phyloP scores from a whole-genome alignment of 257 asterid species.

The Voacanga thouarsii region DNA sequence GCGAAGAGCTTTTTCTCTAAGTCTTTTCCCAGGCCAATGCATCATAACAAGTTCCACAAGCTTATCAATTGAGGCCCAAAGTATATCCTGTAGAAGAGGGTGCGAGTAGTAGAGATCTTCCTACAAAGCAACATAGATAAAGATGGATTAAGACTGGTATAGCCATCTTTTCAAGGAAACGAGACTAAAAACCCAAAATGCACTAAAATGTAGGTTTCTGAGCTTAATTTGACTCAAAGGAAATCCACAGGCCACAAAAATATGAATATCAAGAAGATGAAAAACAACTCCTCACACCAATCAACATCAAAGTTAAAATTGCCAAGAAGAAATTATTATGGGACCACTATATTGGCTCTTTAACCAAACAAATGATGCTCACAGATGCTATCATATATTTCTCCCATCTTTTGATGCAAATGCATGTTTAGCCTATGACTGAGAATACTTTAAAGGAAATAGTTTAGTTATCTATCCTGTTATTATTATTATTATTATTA shows the following conservation, averaged over 20 bases:
- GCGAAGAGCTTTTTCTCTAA: conserved; percentile 73
- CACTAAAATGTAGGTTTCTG: background rate
- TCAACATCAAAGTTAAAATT: background rate
- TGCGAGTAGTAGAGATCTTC: conserved; percentile 98
- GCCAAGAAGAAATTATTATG: background rate
- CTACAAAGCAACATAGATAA: conserved; percentile 41
- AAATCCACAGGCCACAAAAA: background rate
- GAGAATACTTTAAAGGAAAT: too few relatives aligned
- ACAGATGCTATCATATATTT: background rate
- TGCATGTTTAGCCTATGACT: background rate
- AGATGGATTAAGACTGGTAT: conserved; percentile 6
- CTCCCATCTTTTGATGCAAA: background rate
- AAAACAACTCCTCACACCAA: background rate
- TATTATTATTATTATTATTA: too few relatives aligned
- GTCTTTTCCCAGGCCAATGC: conserved; percentile 90
- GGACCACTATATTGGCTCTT: background rate
- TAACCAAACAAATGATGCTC: background rate
- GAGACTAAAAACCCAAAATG: background rate
- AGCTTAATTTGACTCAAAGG: background rate
- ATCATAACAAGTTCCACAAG: conserved; percentile 75
- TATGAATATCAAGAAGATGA: background rate
- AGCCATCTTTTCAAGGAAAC: background rate
- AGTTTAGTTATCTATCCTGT: too few relatives aligned
- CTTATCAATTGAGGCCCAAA: conserved; percentile 89
- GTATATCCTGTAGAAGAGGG: conserved; percentile 81